Percentiles rank a stretch among this genome's conserved stretches.
These are phyloP conservation scores for Globisporangium irregulare DNA, from an alignment of 352 stramenopile species.

Conservation along the genomic window DNA sequence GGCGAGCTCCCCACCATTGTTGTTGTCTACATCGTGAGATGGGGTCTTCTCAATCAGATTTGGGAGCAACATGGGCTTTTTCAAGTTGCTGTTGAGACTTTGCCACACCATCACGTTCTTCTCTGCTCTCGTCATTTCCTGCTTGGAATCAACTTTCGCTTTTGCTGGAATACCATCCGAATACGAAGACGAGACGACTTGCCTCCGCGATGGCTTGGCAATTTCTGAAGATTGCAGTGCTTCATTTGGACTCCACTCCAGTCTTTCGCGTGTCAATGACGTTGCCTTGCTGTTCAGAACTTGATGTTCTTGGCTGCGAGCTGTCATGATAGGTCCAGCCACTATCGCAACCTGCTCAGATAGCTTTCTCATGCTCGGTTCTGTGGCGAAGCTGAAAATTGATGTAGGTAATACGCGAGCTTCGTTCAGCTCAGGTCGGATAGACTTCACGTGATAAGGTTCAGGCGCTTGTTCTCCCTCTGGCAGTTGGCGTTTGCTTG, in stretches of 20 bases:
- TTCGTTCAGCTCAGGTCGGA: background rate
- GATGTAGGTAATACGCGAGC: background rate
- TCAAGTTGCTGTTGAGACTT: slow-evolving; percentile 17
- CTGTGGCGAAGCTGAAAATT: slow-evolving; percentile 11
- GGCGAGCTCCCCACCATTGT: background rate
- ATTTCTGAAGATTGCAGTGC: background rate
- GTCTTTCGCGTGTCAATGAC: background rate
- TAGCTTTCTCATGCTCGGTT: background rate
- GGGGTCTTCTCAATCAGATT: background rate
- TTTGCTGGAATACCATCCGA: background rate
- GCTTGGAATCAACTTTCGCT: background rate
- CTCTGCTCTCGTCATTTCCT: background rate
- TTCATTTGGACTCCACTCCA: background rate
- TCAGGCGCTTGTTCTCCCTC: background rate
- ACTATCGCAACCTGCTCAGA: background rate
- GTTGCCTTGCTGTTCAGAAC: background rate
- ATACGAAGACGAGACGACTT: slow-evolving; percentile 7
- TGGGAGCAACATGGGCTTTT: background rate
- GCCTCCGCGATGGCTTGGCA: background rate
- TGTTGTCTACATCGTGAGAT: background rate
- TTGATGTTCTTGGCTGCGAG: background rate
- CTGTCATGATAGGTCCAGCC: background rate
- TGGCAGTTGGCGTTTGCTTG: background rate
- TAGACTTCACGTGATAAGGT: background rate
- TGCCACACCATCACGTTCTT: slow-evolving; percentile 1